Evolutionary conservation across 257 asterid species (phyloP), one percentile per base, ranked within the genome.

Genomic region (Nicotiana noctiflora): DNA sequence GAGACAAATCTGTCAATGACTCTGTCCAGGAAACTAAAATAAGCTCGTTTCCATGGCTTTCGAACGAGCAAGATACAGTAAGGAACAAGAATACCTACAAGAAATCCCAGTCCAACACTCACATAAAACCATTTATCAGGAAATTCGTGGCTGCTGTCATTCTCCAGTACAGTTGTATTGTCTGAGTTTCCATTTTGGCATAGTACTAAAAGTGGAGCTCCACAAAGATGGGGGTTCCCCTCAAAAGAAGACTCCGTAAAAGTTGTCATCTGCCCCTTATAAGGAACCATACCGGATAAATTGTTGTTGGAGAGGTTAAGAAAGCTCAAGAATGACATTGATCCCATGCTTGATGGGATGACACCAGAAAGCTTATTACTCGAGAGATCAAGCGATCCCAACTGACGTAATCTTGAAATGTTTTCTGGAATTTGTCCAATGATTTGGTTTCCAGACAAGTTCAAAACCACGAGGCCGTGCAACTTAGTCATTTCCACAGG

Each of bases 21-120:
- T 55, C 53, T 70, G 37, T 90, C 90, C 77, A 89, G 84, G 80
- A 85, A 85, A 65, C 75, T 82, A 1, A 81, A 88, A 79, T 89
- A 90, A 59, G 34, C 77, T 1, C 74, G 87, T 25, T 87, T 81
- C 91, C 91, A 89, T 6, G 90, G 74, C 72, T 83, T 89, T 75
- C 76, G 74, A 53, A 88, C 17, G 18, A 65, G 77, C n/a, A 89
- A 29, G 17, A 84, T 70, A 17, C 81, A 21, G 79, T 19, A 83
- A 51, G 91, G 92, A 57, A 85, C 82, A 9, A 82, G 32, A 79
- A 89, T 81, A 8, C 91, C 94, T 10, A 63, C 86, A 23, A 79
- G 82, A 86, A 88, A 90, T 77, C 94, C 94, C 63, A 89, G 49
- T 6, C 85, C 94, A 37, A 90, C 61, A 61, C 94, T 87, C 19